phyloP scores from a whole-genome alignment of 345 rosid genomes.

The Bruguiera sexangula region DNA sequence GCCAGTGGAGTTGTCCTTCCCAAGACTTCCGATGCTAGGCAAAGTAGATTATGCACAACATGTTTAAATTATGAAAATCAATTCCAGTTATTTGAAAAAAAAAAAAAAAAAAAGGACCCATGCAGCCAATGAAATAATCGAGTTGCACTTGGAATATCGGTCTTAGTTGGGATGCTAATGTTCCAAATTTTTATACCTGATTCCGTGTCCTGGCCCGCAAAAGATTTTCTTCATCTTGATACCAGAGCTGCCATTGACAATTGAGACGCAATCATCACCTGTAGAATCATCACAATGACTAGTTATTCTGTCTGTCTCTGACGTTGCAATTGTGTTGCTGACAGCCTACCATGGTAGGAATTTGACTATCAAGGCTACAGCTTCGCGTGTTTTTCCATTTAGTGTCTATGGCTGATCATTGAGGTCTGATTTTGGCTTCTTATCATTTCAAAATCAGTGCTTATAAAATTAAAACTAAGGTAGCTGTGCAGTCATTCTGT shows the following conservation, averaged over 20 bases:
- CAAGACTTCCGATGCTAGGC: constrained; percentile 88
- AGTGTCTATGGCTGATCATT: background rate
- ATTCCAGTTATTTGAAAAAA: too few relatives aligned
- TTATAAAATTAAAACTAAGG: background rate
- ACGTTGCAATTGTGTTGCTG: background rate
- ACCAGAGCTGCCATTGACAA: constrained; percentile 69
- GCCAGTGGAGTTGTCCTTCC: constrained; percentile 72
- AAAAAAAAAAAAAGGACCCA: background rate
- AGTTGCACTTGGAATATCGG: background rate
- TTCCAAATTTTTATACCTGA: constrained; percentile 49
- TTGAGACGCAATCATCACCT: constrained; percentile 97
- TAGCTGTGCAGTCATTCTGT: background rate
- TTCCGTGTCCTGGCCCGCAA: constrained; percentile 98
- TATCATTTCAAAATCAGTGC: background rate
- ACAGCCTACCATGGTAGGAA: background rate
- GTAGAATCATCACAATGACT: constrained; percentile 18
- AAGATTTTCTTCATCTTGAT: constrained; percentile 82
- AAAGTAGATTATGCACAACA: background rate
- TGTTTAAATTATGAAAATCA: too few relatives aligned
- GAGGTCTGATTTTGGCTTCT: background rate
- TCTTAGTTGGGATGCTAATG: background rate
- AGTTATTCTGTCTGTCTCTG: background rate
- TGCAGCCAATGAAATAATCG: background rate
- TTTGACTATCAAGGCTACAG: background rate
- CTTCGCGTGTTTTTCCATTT: background rate